Conservation (phyloP, 169 alveolate species). For the Perkinsus chesapeaki region DNA sequence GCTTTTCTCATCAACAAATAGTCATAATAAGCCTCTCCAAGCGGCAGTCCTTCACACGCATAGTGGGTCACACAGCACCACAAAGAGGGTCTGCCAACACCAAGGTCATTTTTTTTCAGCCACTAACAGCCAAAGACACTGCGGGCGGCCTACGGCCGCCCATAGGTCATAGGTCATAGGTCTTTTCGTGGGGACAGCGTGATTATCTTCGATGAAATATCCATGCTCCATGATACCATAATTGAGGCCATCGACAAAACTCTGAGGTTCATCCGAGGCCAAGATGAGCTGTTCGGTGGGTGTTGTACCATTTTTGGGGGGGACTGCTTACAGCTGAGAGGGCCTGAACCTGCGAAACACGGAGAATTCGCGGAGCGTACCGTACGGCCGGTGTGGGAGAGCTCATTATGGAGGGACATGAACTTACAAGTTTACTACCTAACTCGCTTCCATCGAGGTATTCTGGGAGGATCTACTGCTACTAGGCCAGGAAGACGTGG, state of each 20-base stretch:
- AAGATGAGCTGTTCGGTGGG: neutral
- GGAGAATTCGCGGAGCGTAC: neutral
- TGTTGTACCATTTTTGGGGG: neutral
- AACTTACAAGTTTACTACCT: neutral
- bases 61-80: neutral
- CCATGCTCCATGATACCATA: neutral
- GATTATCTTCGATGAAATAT: neutral
- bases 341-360: neutral
- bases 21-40: too few relatives aligned
- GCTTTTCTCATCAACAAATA: too few relatives aligned
- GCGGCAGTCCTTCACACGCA: too few relatives aligned
- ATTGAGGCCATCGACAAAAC: neutral
- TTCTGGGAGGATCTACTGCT: too few relatives aligned
- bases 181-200: too few relatives aligned
- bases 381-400: neutral
- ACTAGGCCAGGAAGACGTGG: neutral
- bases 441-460: neutral
- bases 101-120: neutral
- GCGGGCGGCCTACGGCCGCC: neutral
- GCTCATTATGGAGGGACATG: neutral
- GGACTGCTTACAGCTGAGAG: neutral
- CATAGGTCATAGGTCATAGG: too few relatives aligned
- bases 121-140: neutral
- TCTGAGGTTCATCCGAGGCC: neutral
- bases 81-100: neutral